phyloP scores from a whole-genome alignment of 257 asterid species.

The Cynanchum wilfordii region DNA sequence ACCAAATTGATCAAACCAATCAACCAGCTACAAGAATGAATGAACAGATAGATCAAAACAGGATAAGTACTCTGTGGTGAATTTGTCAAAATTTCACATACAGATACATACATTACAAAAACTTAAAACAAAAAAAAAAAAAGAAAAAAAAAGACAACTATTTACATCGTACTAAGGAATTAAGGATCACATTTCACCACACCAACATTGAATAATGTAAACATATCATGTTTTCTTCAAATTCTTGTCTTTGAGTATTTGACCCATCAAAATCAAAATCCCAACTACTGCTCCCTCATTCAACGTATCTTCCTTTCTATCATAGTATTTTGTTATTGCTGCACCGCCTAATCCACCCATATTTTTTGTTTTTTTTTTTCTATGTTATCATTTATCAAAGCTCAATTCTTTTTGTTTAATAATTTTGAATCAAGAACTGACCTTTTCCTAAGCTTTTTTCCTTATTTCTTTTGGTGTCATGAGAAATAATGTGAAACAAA shows the following conservation, averaged over 20 bases:
- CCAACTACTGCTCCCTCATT: neutral
- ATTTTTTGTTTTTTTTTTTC: neutral
- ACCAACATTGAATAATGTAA: neutral
- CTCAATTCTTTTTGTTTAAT: neutral
- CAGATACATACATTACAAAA: too few relatives aligned
- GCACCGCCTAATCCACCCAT: neutral
- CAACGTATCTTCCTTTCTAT: neutral
- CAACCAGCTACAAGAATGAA: neutral
- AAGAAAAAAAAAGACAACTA: neutral
- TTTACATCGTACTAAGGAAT: neutral
- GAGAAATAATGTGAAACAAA: neutral
- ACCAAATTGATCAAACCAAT: too few relatives aligned
- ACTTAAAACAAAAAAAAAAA: too few relatives aligned
- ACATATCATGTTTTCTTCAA: slow-evolving; percentile 2
- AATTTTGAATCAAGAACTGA: neutral
- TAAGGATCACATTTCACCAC: neutral
- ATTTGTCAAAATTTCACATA: neutral
- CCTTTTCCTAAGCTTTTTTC: neutral
- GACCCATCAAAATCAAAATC: neutral
- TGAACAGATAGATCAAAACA: neutral
- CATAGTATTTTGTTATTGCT: neutral
- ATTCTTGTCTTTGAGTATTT: slow-evolving; percentile 1
- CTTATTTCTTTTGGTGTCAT: too few relatives aligned
- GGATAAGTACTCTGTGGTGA: too few relatives aligned
- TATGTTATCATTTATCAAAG: neutral